Percentiles rank a stretch among this genome's conserved stretches.
These are phyloP conservation scores for Solioccasus polychromus DNA, from an alignment of 768 basidiomycete genomes.

Conservation along the genomic window DNA sequence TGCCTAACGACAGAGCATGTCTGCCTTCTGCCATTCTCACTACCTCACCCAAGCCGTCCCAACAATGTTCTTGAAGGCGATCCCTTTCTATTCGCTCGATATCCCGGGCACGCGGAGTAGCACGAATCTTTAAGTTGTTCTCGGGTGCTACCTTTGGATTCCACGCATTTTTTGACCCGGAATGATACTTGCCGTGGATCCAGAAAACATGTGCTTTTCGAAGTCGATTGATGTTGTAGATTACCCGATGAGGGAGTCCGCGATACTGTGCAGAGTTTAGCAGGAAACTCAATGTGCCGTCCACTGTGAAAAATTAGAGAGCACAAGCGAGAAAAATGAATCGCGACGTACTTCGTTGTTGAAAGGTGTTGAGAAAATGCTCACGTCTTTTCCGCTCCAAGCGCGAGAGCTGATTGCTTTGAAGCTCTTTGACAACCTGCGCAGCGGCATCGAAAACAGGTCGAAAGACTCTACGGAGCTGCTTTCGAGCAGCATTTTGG, in stretches of 20 bases:
- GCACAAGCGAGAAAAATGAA: background rate
- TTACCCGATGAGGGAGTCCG: constrained; percentile 58
- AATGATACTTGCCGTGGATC: constrained; percentile 20
- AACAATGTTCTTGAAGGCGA: constrained; percentile 36
- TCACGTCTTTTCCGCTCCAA: constrained; percentile 32
- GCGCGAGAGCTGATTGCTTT: constrained; percentile 25
- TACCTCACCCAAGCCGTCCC: constrained; percentile 50
- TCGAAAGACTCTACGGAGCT: constrained; percentile 49
- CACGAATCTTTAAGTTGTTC: constrained; percentile 20
- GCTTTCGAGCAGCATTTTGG: constrained; percentile 40
- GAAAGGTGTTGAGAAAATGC: constrained; percentile 51
- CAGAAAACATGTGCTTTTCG: constrained; percentile 25
- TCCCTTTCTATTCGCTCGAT: constrained; percentile 22
- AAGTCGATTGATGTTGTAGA: constrained; percentile 48
- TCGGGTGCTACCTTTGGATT: constrained; percentile 33
- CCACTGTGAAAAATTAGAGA: constrained; percentile 46
- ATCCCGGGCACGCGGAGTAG: constrained; percentile 9
- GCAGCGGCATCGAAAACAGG: constrained; percentile 55
- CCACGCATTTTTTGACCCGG: constrained; percentile 33
- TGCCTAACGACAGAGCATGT: constrained; percentile 48
- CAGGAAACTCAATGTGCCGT: constrained; percentile 61
- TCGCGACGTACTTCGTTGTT: constrained; percentile 48
- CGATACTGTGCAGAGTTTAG: constrained; percentile 60
- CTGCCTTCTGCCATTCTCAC: constrained; percentile 59
- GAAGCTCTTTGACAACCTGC: constrained; percentile 38